Base-by-base conservation (phyloP, 345 rosid genomes). In the Murraya paniculata region DNA sequence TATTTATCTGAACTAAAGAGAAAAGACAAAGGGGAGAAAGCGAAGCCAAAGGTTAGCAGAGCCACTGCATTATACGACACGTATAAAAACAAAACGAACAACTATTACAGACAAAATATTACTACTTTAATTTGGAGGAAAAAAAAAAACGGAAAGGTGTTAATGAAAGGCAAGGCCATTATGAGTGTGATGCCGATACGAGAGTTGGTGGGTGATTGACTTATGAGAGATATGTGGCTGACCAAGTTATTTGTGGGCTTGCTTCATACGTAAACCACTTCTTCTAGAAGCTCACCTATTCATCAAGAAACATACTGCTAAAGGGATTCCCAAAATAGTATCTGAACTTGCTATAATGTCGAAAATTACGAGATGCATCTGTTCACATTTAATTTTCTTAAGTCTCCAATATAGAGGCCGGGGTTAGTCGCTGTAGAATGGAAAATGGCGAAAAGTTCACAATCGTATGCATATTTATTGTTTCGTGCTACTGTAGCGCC, bases 161-260 rank as follows among this genome's bases (percentile, higher is more conserved):
- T 21, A 31, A 55, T 19, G 73, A 71, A 50, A 70, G 59, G 9
- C n/a, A 50, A 50, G 28, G 39, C 38, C 18, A 28, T 28, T 28
- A 18, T 35, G 31, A 70, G 59, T 50, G 25, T 2, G 25, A 70
- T 70, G 53, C 60, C 4, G 25, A 9, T 53, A 25, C 18, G 2
- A 36, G 69, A 75, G 86, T 84, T 78, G 84, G 75, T 81, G 78
- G 71, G 64, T 48, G 6, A 66, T 81, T 78, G 84, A 84, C 82
- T 71, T 64, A n/a, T 3, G 70, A 18, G 38, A 81, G 41, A 30
- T 69, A 9, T 50, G 48, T 39, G 77, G 72, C 30, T 71, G 78
- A 56, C 66, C 83, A 68, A 19, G 27, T 36, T 0, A 10, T n/a
- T 31, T 13, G 71, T 68, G 55, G 57, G 33, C 33, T 7, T 25